Evolutionary conservation across 495 filamentous ascomycete species (phyloP), one percentile per base, ranked within the genome.

Genomic region (Aspergillus taichungensis): DNA sequence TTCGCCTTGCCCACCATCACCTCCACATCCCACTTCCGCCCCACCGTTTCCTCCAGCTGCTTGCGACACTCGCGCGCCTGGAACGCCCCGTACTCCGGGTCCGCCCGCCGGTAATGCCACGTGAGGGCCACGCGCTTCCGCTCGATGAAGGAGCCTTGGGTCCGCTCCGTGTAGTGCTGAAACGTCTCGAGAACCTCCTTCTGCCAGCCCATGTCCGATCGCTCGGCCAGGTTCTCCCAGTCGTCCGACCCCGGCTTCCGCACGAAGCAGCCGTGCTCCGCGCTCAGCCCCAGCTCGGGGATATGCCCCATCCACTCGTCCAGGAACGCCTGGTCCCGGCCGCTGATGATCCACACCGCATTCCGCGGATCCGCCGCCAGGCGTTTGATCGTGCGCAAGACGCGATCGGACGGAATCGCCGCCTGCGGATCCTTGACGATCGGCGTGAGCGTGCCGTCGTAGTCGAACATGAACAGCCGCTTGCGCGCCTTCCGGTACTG

Each of bases 1-100:
- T 96, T 95, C 41, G 89, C 89, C 62, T 97, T 98, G 40, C 92
- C 92, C 0, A 81, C 73, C 85, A 95, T 96, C 34, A 97, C 87
- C 55, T 95, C 89, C 8, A 97, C 86, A 37, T 90, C 86, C 76
- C 80, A 94, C 27, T 77, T 77, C 56, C 78, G 82, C 37, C 68
- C 79, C 6, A 95, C 83, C 0, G 80, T 85, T 4, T 74, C 69
- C 56, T 88, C 80, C 29, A 96, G 74, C 34, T 85, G 75, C 51
- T 83, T 78, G 35, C 86, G 79, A 56, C 88, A 94, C 53, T 87
- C 80, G 13, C 69, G 76, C 8, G 88, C 79, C 57, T 88, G 79
- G 59, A 83, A 82, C 1, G 76, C 63, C 11, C 85, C 92, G 43
- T 85, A 82, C 49, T 91, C 86, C 1, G 84, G 85, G 51, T 95